phyloP scores from a whole-genome alignment of 2,329 filamentous ascomycete species.

The Parascedosporium putredinis region DNA sequence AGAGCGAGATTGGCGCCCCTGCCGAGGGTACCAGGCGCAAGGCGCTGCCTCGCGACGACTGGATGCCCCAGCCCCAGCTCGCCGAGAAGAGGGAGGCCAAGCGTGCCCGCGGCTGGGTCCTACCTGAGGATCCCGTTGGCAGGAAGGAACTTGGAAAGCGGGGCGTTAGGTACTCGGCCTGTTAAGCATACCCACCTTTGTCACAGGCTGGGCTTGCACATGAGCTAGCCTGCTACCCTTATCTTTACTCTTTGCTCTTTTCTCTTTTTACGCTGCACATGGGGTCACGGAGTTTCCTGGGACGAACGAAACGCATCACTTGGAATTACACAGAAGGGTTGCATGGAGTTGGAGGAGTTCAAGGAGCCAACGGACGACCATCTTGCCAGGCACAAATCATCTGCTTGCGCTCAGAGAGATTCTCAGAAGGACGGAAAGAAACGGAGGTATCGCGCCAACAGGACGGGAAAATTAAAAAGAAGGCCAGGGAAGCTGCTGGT shows the following conservation, averaged over 20 bases:
- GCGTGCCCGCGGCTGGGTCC: slow-evolving; percentile 62
- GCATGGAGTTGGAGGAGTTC: too few species aligned
- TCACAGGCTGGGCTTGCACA: too few species aligned
- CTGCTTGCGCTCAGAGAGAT: too few species aligned
- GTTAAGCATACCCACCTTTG: too few species aligned
- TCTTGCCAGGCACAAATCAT: too few species aligned
- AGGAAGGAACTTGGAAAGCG: slow-evolving; percentile 62
- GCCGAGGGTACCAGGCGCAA: slow-evolving; percentile 63
- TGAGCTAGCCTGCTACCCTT: too few species aligned
- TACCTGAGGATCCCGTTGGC: slow-evolving; percentile 62
- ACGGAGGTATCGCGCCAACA: not conserved
- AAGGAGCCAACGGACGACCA: too few species aligned
- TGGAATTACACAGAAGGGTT: too few species aligned
- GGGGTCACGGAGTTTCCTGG: too few species aligned
- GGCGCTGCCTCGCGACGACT: slow-evolving; percentile 57
- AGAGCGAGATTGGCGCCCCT: slow-evolving; percentile 62
- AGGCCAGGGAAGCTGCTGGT: not conserved
- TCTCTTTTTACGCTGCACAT: too few species aligned
- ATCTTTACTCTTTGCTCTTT: not conserved
- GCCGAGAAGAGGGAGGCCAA: slow-evolving; percentile 70
- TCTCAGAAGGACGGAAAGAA: not conserved
- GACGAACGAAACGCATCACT: too few species aligned
- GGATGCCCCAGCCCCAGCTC: slow-evolving; percentile 65
- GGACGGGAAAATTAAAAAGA: not conserved
- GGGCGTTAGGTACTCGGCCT: slow-evolving; percentile 46